Evolutionary conservation across 192 early-diverging fungal species (phyloP).

Genomic region (Rhizoclosmatium globosum): DNA sequence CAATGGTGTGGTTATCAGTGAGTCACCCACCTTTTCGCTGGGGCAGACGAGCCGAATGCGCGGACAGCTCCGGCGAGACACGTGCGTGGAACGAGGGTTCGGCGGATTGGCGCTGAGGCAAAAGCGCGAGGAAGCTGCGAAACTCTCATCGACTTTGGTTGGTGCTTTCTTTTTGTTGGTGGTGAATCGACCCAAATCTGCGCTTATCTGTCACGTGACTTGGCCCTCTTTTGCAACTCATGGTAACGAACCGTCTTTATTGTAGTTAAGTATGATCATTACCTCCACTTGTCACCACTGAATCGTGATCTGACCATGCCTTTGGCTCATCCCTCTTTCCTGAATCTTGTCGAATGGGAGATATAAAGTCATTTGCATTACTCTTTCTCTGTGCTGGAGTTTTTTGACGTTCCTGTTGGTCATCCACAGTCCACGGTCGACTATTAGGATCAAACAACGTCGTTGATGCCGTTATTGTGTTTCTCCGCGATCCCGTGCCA

Average conservation of each 20-base stretch:
- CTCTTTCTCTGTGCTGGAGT: neutral
- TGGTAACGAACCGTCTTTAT: too few species aligned
- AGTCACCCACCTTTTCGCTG: neutral
- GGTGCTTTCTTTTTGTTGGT: too few species aligned
- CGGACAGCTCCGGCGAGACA: neutral
- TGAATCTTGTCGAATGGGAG: neutral
- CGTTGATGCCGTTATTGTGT: constrained; percentile 13
- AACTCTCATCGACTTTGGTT: neutral
- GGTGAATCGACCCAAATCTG: too few species aligned
- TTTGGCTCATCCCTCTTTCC: neutral
- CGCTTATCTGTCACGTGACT: too few species aligned
- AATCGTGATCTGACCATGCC: neutral
- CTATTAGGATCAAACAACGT: constrained; percentile 18
- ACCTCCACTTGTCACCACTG: neutral
- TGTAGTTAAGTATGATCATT: too few species aligned
- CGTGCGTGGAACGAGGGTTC: neutral
- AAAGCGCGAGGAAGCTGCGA: neutral
- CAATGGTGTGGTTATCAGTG: too few species aligned
- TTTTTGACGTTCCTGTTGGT: neutral
- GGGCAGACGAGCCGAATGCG: neutral
- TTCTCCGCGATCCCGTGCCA: neutral
- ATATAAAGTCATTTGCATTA: neutral
- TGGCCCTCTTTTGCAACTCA: too few species aligned
- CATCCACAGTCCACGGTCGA: constrained; percentile 13
- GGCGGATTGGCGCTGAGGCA: neutral